These are phyloP conservation scores for Pseudogymnoascus sp. DNA, from an alignment of 2,329 filamentous ascomycete species.

Conservation along the genomic window DNA sequence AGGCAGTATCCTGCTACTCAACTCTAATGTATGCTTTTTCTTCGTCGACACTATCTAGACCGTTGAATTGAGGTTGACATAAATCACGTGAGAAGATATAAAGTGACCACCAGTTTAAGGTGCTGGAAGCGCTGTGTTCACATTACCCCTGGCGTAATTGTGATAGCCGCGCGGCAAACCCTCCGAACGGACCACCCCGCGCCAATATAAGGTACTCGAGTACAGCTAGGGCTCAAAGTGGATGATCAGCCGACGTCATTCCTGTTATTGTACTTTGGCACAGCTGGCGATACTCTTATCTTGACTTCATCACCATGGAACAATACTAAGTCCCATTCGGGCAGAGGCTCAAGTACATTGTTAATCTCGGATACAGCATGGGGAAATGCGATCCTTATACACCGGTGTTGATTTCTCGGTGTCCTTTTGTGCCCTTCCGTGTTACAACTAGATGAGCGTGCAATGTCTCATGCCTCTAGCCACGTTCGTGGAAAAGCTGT, in stretches of 20 bases:
- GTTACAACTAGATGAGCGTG: slow-evolving; percentile 15
- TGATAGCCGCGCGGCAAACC: not conserved
- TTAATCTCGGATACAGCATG: not conserved
- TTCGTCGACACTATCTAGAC: not conserved
- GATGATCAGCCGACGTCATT: slow-evolving; percentile 8
- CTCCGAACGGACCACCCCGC: not conserved
- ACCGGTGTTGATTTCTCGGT: not conserved
- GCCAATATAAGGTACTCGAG: slow-evolving; percentile 3
- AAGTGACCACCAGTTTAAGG: not conserved
- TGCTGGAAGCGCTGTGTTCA: not conserved
- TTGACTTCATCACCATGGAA: not conserved
- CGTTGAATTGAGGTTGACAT: not conserved
- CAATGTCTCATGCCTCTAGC: slow-evolving; percentile 22
- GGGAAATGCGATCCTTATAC: not conserved
- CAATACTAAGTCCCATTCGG: not conserved
- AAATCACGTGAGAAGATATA: not conserved
- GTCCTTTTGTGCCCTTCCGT: not conserved
- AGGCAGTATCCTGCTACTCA: not conserved
- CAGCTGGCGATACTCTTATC: slow-evolving; percentile 3
- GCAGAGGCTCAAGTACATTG: not conserved
- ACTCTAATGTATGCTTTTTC: not conserved
- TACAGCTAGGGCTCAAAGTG: not conserved
- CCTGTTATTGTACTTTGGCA: not conserved
- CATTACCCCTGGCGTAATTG: not conserved
- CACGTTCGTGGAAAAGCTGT: slow-evolving; percentile 21